Percentiles rank a stretch among this genome's conserved stretches.
phyloP scores from a whole-genome alignment of 2,329 filamentous ascomycete species.

The Fusarium sororula region DNA sequence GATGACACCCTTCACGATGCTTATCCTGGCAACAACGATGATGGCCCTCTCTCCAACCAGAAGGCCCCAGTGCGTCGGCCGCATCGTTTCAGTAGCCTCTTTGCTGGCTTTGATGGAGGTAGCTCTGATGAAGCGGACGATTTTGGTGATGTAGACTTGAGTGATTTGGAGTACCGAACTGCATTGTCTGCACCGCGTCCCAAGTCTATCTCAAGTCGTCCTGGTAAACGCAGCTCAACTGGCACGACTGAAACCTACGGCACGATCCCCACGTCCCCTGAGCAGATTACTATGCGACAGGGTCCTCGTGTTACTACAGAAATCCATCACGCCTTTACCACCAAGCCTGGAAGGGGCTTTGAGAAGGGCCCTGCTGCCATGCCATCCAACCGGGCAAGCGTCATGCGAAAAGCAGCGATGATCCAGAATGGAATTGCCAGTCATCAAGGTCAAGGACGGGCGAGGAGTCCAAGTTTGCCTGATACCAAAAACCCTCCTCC shows the following conservation, averaged over 20 bases:
- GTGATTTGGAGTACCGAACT: slow-evolving; percentile 74
- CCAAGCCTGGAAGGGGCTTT: slow-evolving; percentile 48
- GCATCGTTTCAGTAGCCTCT: slow-evolving; percentile 83
- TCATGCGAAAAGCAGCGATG: slow-evolving; percentile 81
- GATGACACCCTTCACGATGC: slow-evolving; percentile 63
- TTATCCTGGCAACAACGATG: slow-evolving; percentile 83
- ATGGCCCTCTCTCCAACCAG: slow-evolving; percentile 73
- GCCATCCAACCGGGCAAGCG: slow-evolving; percentile 60
- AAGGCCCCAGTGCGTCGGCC: slow-evolving; percentile 72
- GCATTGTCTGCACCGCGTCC: slow-evolving; percentile 71
- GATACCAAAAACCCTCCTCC: slow-evolving; percentile 78
- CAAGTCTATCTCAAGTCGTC: slow-evolving; percentile 49
- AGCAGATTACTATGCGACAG: slow-evolving; percentile 49
- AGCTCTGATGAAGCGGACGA: slow-evolving; percentile 75
- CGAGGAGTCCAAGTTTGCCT: slow-evolving; percentile 71
- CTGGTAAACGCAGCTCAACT: slow-evolving; percentile 54
- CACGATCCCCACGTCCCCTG: slow-evolving; percentile 54
- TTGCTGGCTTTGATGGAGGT: slow-evolving; percentile 80
- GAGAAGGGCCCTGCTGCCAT: slow-evolving; percentile 51
- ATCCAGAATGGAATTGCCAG: slow-evolving; percentile 81
- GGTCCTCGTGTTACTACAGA: slow-evolving; percentile 50
- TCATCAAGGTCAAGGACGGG: slow-evolving; percentile 68
- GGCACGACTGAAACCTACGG: slow-evolving; percentile 43
- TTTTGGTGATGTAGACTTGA: slow-evolving; percentile 67
- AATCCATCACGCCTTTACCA: slow-evolving; percentile 56